A percentile compares a stretch with the other conserved stretches of the same genome.
phyloP scores from a whole-genome alignment of 495 filamentous ascomycete species.

The Neurospora intermedia region DNA sequence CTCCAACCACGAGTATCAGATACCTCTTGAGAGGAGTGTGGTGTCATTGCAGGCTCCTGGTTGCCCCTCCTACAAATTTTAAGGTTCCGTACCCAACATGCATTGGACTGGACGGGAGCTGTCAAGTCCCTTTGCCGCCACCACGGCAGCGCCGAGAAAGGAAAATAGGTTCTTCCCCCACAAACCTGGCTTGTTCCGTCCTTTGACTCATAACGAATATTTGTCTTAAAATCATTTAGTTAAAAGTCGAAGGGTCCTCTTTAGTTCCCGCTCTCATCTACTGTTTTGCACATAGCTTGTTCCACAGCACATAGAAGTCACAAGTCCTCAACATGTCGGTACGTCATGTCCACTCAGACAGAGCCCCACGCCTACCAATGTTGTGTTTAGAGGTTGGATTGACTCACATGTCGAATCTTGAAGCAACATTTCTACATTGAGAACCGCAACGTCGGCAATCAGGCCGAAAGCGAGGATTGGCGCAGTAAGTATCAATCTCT shows the following conservation, averaged over 20 bases:
- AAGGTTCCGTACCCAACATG: not conserved
- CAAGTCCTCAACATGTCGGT: not conserved
- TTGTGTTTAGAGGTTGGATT: not conserved
- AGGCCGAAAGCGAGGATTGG: slow-evolving; percentile 74
- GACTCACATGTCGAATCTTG: slow-evolving; percentile 9
- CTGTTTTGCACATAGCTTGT: not conserved
- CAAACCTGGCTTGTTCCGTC: not conserved
- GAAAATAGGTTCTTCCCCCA: not conserved
- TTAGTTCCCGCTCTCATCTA: not conserved
- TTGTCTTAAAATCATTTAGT: not conserved
- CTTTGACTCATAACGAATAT: not conserved
- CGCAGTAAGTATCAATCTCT: slow-evolving; percentile 49
- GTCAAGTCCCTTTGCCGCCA: not conserved
- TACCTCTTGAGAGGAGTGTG: not conserved
- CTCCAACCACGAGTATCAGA: not conserved
- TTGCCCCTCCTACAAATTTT: not conserved
- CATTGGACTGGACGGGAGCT: not conserved
- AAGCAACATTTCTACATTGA: slow-evolving; percentile 61
- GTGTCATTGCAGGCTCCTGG: not conserved
- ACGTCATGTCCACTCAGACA: not conserved
- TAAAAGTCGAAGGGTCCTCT: not conserved
- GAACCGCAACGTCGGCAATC: slow-evolving; percentile 83
- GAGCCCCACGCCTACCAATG: not conserved
- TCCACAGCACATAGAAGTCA: not conserved
- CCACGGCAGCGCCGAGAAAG: not conserved